phyloP scores from a whole-genome alignment of 176 grass and related monocot genomes.

The Microstegium vimineum region DNA sequence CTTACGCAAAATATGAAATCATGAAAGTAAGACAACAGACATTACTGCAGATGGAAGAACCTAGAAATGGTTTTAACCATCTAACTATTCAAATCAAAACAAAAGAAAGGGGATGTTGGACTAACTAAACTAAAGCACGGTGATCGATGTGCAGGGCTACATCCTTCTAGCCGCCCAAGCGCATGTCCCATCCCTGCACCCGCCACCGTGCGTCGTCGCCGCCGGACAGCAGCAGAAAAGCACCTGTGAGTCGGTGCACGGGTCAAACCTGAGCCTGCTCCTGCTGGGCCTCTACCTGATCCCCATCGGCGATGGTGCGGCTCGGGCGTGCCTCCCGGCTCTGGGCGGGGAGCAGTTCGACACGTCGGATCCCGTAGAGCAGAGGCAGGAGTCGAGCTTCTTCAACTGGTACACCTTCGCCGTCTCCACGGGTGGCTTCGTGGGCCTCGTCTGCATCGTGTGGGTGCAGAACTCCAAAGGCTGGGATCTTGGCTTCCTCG shows the following conservation, averaged over 20 bases:
- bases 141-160: constrained; percentile 51
- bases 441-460: constrained; percentile 55
- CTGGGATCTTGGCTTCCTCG: constrained; percentile 56
- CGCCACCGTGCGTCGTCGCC: constrained; percentile 43
- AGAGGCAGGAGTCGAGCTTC: constrained; percentile 55
- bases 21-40: too few species aligned
- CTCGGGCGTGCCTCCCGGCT: constrained; percentile 52
- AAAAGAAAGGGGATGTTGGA: neutral
- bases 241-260: constrained; percentile 34
- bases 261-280: constrained; percentile 54
- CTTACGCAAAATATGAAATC: too few species aligned
- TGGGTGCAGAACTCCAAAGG: constrained; percentile 64
- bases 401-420: constrained; percentile 90
- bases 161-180: constrained; percentile 74
- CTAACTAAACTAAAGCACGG: neutral
- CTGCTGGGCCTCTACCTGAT: constrained; percentile 61
- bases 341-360: constrained; percentile 80
- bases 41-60: too few species aligned
- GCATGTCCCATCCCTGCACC: constrained; percentile 52
- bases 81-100: too few species aligned
- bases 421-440: constrained; percentile 56
- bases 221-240: neutral
- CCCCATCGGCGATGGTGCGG: constrained; percentile 56
- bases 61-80: too few species aligned
- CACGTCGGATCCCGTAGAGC: constrained; percentile 32